Evolutionary conservation across 306 rosid species (phyloP).

Genomic region (Trifolium subterraneum): DNA sequence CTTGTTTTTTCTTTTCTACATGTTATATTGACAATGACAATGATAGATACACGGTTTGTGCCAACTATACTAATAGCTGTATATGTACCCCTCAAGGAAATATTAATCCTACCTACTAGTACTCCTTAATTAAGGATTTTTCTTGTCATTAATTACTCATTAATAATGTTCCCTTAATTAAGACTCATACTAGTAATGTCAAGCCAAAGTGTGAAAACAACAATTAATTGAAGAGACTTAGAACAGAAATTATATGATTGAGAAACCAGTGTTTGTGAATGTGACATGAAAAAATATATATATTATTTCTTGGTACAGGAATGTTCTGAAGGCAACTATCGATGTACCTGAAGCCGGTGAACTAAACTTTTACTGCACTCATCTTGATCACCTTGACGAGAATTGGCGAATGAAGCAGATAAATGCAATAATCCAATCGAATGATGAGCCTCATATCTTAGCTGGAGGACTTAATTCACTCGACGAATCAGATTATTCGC

Average conservation of each 20-base stretch:
- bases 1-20: conserved; percentile 35
- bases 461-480: conserved; percentile 91
- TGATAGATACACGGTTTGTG: conserved; percentile 34
- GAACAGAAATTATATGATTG: conserved; percentile 28
- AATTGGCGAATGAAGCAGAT: conserved; percentile 97
- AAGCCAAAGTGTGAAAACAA: not conserved
- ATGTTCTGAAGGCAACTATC: conserved; percentile 87
- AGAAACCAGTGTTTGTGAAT: conserved; percentile 37
- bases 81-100: conserved; percentile 27
- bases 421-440: conserved; percentile 80
- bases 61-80: conserved; percentile 53
- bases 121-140: conserved; percentile 36
- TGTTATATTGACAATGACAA: not conserved
- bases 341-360: conserved; percentile 91
- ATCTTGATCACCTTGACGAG: conserved; percentile 95
- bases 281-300: conserved; percentile 29
- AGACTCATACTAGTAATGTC: not conserved
- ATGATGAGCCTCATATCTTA: conserved; percentile 77
- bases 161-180: not conserved
- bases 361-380: conserved; percentile 82
- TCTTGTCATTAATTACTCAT: conserved; percentile 37
- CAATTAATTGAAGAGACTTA: conserved; percentile 11
- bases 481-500: conserved; percentile 86
- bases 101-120: conserved; percentile 30
- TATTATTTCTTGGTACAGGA: conserved; percentile 57